phyloP scores from a whole-genome alignment of 2,329 filamentous ascomycete species.

The Nemania sp. region DNA sequence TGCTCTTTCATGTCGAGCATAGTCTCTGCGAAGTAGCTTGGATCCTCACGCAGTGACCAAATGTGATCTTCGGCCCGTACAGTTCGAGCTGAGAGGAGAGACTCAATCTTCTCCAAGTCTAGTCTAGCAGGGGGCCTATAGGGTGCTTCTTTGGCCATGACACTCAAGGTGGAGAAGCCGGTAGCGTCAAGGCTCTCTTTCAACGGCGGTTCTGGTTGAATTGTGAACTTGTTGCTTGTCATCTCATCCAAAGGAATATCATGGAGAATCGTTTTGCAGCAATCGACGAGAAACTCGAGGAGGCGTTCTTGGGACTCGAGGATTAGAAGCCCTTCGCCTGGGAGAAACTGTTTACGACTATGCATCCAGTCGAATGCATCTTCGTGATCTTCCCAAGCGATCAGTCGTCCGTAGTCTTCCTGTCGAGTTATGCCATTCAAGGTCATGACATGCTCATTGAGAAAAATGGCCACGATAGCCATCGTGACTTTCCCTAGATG shows the following conservation, averaged over 20 bases:
- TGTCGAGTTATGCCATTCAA: conserved; percentile 48
- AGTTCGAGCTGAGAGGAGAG: conserved; percentile 57
- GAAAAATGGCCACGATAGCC: conserved; percentile 46
- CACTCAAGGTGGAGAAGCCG: conserved; percentile 55
- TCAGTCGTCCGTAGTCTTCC: conserved; percentile 54
- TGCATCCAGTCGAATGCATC: conserved; percentile 55
- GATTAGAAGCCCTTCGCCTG: conserved; percentile 61
- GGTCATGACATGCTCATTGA: conserved; percentile 53
- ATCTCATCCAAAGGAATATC: conserved; percentile 57
- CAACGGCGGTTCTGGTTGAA: conserved; percentile 55
- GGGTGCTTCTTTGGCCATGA: conserved; percentile 62
- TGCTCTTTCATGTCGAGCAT: conserved; percentile 61
- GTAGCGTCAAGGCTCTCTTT: conserved; percentile 48
- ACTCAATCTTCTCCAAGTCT: conserved; percentile 59
- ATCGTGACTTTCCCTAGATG: conserved; percentile 47
- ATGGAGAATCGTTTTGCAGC: conserved; percentile 61
- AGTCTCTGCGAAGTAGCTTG: conserved; percentile 63
- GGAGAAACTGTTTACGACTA: conserved; percentile 53
- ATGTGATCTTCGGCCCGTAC: conserved; percentile 64
- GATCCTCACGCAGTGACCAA: conserved; percentile 68
- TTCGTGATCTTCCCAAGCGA: conserved; percentile 51
- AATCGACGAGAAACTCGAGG: conserved; percentile 62
- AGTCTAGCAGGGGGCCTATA: conserved; percentile 63
- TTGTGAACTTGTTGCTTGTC: conserved; percentile 46
- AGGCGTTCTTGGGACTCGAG: conserved; percentile 64